Conservation (phyloP, 1,284 basidiomycete species). For the Kalmanozyma brasiliensis region DNA sequence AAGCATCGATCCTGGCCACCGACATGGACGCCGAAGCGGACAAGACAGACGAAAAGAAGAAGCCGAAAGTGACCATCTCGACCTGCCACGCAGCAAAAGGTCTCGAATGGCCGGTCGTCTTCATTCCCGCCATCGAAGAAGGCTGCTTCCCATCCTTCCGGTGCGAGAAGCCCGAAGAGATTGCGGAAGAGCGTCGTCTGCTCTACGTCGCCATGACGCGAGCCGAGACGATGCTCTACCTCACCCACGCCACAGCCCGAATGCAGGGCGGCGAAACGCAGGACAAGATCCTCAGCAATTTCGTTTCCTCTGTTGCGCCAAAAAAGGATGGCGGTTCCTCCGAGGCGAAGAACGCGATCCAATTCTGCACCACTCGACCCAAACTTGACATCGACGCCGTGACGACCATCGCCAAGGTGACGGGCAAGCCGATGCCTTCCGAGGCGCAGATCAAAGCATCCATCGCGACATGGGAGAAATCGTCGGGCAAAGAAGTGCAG, state of each 20-base stretch:
- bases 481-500: constrained; percentile 22
- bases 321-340: constrained; percentile 22
- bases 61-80: constrained; percentile 78
- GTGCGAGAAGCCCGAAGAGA: constrained; percentile 74
- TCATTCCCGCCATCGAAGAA: constrained; percentile 75
- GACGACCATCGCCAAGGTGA: constrained; percentile 25
- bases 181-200: constrained; percentile 83
- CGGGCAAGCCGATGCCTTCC: constrained; percentile 16
- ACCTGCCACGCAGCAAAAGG: constrained; percentile 93
- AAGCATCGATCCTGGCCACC: constrained; percentile 85
- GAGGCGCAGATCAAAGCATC: constrained; percentile 10
- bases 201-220: constrained; percentile 92
- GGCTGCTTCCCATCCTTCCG: constrained; percentile 83
- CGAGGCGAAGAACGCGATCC: constrained; percentile 26
- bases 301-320: constrained; percentile 30
- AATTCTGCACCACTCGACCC: constrained; percentile 33
- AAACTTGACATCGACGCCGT: constrained; percentile 16
- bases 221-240: constrained; percentile 80
- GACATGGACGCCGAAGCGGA: constrained; percentile 75
- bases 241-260: constrained; percentile 69
- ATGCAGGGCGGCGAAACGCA: constrained; percentile 47
- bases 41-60: constrained; percentile 70
- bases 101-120: constrained; percentile 88
- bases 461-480: constrained; percentile 24
- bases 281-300: constrained; percentile 42